phyloP scores from a whole-genome alignment of 1,284 basidiomycete species.

The Naganishia sp. region DNA sequence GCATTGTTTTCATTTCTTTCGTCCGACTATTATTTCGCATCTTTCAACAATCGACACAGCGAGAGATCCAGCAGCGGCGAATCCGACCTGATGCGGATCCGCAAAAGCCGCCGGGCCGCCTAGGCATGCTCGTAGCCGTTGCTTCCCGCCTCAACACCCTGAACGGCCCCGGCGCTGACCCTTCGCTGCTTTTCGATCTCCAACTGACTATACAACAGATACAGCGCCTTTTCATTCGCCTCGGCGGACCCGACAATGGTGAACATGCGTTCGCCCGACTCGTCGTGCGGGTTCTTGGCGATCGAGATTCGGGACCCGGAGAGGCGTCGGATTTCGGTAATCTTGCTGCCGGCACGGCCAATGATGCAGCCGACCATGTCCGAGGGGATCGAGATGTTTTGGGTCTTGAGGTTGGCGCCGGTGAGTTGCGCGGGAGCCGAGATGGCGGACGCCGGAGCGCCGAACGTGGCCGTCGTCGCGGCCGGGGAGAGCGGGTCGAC shows the following conservation, averaged over 20 bases:
- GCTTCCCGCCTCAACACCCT: conserved; percentile 12
- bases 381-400: conserved; percentile 97
- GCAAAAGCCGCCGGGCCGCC: background rate
- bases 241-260: conserved; percentile 96
- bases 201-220: conserved; percentile 93
- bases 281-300: conserved; percentile 96
- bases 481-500: conserved; percentile 19
- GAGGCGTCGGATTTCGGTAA: conserved; percentile 95
- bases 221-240: conserved; percentile 93
- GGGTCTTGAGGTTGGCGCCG: conserved; percentile 80
- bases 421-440: conserved; percentile 39
- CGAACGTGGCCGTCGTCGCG: conserved; percentile 22
- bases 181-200: conserved; percentile 93
- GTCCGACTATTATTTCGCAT: background rate
- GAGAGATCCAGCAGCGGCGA: too few relatives aligned
- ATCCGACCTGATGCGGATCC: too few relatives aligned
- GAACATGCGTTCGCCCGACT: conserved; percentile 98
- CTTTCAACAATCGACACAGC: background rate
- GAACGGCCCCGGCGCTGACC: conserved; percentile 56
- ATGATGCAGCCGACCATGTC: conserved; percentile 99
- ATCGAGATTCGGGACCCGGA: conserved; percentile 97
- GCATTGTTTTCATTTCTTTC: background rate
- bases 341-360: conserved; percentile 94
- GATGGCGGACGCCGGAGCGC: conserved; percentile 26
- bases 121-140: conserved; percentile 22